phyloP scores from a whole-genome alignment of 2,329 filamentous ascomycete species.

The Monascus ruber region DNA sequence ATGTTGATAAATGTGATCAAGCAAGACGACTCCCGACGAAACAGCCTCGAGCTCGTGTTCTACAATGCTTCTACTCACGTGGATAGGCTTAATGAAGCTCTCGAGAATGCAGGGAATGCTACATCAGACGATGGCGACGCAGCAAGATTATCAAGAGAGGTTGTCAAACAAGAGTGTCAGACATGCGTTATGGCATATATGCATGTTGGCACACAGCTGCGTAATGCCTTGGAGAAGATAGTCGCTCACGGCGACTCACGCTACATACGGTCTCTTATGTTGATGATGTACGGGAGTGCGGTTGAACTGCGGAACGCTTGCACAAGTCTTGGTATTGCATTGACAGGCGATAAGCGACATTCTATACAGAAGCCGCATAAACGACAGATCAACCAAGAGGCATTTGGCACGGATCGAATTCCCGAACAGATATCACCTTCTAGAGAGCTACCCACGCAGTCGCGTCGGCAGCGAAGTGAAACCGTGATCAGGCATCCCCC shows the following conservation, averaged over 20 bases:
- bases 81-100: slow-evolving; percentile 44
- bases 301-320: slow-evolving; percentile 51
- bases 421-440: slow-evolving; percentile 33
- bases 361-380: slow-evolving; percentile 16
- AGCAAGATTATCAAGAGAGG: slow-evolving; percentile 26
- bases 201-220: slow-evolving; percentile 38
- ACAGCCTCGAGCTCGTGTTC: slow-evolving; percentile 45
- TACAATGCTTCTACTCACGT: slow-evolving; percentile 46
- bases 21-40: slow-evolving; percentile 35
- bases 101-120: slow-evolving; percentile 39
- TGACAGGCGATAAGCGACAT: slow-evolving; percentile 19
- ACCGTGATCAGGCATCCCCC: slow-evolving; percentile 39
- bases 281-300: slow-evolving; percentile 47
- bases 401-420: slow-evolving; percentile 16
- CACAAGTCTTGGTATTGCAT: slow-evolving; percentile 37
- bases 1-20: slow-evolving; percentile 37
- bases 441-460: slow-evolving; percentile 32
- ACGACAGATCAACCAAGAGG: slow-evolving; percentile 19
- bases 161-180: slow-evolving; percentile 36
- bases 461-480: slow-evolving; percentile 38
- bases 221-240: slow-evolving; percentile 39
- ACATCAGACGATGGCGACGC: slow-evolving; percentile 41
- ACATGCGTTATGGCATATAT: slow-evolving; percentile 41
- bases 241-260: slow-evolving; percentile 45
- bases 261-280: slow-evolving; percentile 47